Evolutionary conservation across 177 flowering plant species (phyloP).

Genomic region (Vitis hybrid): DNA sequence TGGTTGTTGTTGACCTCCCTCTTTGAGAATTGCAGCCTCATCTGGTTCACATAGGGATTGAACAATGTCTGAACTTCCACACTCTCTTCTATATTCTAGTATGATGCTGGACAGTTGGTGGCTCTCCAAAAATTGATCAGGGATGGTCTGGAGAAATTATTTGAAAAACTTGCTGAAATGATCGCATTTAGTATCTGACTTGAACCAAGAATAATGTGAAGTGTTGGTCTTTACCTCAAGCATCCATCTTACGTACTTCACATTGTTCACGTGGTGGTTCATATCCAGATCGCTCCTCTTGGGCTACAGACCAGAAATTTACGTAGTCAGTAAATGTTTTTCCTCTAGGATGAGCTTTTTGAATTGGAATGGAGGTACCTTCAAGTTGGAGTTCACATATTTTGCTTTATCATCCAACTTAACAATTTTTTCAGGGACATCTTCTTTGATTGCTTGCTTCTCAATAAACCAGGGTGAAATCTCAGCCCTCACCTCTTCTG

Average conservation of each 20-base stretch:
- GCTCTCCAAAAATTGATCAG: slow-evolving; percentile 51
- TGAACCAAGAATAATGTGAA: background rate
- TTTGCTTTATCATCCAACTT: slow-evolving; percentile 47
- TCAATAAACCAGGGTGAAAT: slow-evolving; percentile 67
- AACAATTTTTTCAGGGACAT: slow-evolving; percentile 34
- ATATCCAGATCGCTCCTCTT: slow-evolving; percentile 77
- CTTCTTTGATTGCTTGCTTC: slow-evolving; percentile 55
- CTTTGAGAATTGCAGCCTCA: slow-evolving; percentile 29
- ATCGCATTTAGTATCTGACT: background rate
- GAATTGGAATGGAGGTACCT: slow-evolving; percentile 30
- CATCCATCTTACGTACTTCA: slow-evolving; percentile 76
- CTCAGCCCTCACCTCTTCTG: slow-evolving; percentile 72
- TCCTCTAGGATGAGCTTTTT: background rate
- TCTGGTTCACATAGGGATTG: slow-evolving; percentile 68
- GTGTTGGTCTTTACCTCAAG: slow-evolving; percentile 50
- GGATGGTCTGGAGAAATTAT: slow-evolving; percentile 48
- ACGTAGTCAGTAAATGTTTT: background rate
- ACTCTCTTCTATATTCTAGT: slow-evolving; percentile 71
- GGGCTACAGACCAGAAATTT: slow-evolving; percentile 39
- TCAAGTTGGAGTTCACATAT: slow-evolving; percentile 44
- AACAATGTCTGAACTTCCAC: slow-evolving; percentile 64
- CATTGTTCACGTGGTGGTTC: slow-evolving; percentile 85
- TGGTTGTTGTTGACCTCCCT: slow-evolving; percentile 17
- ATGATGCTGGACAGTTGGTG: slow-evolving; percentile 56
- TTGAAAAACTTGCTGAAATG: background rate